These are phyloP conservation scores for Lachancea waltii DNA, from an alignment of 805 yeast species.

Conservation along the genomic window DNA sequence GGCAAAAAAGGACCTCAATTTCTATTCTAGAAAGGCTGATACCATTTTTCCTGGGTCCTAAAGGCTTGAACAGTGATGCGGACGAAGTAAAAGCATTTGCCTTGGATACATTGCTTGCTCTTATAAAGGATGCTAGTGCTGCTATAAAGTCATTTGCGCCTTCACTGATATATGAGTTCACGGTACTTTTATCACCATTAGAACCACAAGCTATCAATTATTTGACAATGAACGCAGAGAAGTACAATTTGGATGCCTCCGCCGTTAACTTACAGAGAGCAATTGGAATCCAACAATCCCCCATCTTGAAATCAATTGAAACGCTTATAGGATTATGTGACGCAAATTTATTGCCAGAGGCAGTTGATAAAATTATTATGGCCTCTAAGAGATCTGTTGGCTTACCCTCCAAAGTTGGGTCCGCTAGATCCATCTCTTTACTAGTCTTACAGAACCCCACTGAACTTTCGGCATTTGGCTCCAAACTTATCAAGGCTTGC, in stretches of 20 bases:
- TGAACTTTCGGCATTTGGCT: slow-evolving; percentile 46
- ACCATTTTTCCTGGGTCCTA: slow-evolving; percentile 73
- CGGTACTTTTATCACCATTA: slow-evolving; percentile 69
- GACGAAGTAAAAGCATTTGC: slow-evolving; percentile 78
- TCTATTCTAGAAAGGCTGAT: slow-evolving; percentile 50
- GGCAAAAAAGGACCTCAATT: slow-evolving; percentile 10
- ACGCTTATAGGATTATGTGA: slow-evolving; percentile 50
- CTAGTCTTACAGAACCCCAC: slow-evolving; percentile 52
- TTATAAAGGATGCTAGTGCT: slow-evolving; percentile 58
- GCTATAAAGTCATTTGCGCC: slow-evolving; percentile 64
- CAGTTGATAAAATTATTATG: slow-evolving; percentile 44
- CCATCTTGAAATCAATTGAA: slow-evolving; percentile 84
- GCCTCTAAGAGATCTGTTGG: slow-evolving; percentile 73
- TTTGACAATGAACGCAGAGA: slow-evolving; percentile 79
- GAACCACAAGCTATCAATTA: slow-evolving; percentile 91
- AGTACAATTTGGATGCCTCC: slow-evolving; percentile 64
- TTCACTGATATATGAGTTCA: slow-evolving; percentile 58
- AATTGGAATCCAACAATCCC: slow-evolving; percentile 70
- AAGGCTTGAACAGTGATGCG: slow-evolving; percentile 78
- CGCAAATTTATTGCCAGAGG: slow-evolving; percentile 36
- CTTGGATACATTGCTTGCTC: slow-evolving; percentile 60
- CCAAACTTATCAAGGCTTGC: slow-evolving; percentile 53
- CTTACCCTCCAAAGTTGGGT: slow-evolving; percentile 84
- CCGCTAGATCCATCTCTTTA: slow-evolving; percentile 63
- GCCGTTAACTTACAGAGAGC: slow-evolving; percentile 74